Evolutionary conservation across 2,329 filamentous ascomycete genomes (phyloP).

Genomic region (Metarhizium brunneum): DNA sequence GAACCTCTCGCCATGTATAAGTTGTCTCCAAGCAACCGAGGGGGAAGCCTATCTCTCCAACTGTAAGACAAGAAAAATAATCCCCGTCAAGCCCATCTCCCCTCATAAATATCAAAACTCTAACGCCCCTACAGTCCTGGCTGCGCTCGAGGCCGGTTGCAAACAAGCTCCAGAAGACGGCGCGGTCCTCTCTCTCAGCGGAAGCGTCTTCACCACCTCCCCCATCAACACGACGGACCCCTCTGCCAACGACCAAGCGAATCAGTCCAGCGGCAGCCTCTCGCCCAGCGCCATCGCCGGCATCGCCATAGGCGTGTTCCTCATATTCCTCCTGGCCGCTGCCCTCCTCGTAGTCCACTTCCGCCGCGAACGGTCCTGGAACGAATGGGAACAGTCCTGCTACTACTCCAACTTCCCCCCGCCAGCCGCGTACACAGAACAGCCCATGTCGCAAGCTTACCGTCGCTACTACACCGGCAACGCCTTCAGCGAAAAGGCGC

Average conservation of each 20-base stretch:
- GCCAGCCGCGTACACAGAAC: slow-evolving; percentile 16
- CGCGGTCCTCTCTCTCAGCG: slow-evolving; percentile 28
- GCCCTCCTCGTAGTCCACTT: slow-evolving; percentile 40
- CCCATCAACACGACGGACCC: slow-evolving; percentile 31
- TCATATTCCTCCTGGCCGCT: slow-evolving; percentile 31
- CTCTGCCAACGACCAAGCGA: slow-evolving; percentile 13
- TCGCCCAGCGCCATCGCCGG: slow-evolving; percentile 42
- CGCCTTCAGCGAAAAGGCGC: slow-evolving; percentile 7
- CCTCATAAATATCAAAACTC: slow-evolving; percentile 6
- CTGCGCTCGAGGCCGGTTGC: slow-evolving; percentile 38
- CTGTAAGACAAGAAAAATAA: slow-evolving; percentile 26
- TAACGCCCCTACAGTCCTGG: slow-evolving; percentile 28
- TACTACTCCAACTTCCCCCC: slow-evolving; percentile 8
- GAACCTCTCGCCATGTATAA: slow-evolving; percentile 27
- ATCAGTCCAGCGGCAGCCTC: slow-evolving; percentile 22
- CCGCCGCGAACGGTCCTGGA: slow-evolving; percentile 29
- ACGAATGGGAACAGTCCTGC: slow-evolving; percentile 9
- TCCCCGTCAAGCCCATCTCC: background rate
- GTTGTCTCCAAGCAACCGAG: slow-evolving; percentile 32
- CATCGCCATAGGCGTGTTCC: slow-evolving; percentile 37
- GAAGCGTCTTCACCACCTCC: slow-evolving; percentile 29
- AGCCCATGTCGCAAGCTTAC: slow-evolving; percentile 16
- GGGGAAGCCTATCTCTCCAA: slow-evolving; percentile 37
- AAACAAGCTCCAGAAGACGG: slow-evolving; percentile 32
- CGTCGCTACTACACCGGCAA: slow-evolving; percentile 13